Evolutionary conservation across 2,329 filamentous ascomycete species (phyloP), one percentile per base, ranked within the genome.

Genomic region (Dryadomyces quercus-mongolicae): DNA sequence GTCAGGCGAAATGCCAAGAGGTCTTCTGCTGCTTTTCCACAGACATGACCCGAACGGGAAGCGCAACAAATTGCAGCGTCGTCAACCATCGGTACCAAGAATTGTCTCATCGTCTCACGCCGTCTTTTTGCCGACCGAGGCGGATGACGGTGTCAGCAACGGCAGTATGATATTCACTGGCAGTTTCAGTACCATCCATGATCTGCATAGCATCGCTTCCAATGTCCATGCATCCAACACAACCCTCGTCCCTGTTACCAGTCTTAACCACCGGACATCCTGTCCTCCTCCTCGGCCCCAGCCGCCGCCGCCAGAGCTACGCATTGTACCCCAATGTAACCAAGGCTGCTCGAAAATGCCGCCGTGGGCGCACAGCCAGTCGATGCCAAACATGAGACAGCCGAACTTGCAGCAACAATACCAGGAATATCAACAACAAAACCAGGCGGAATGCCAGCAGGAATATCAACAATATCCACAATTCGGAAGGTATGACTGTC

Each of bases 91-190:
- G 20, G 54, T 40, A 7, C n/a, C 53, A n/a, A 48, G 47, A 2
- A 20, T 56, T 6, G 48, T 53, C 12, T 53, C 53, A 9, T 52
- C 57, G 50, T 53, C 55, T 38, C 57, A 55, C 51, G 50, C 53
- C 21, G 36, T 54, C 12, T 56, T 59, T 34, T 45, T 59, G 21
- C 48, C 56, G 42, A 15, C 45, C 1, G 45, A 47, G 21, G 4
- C 20, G 5, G 55, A 48, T 38, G 52, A 53, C 20, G 36, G 44
- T 34, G 49, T 42, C 51, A 51, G 54, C 51, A 56, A 49, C 42
- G 34, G 43, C n/a, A 20, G 36, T 20, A 34, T n/a, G 34, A 53
- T 42, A 46, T 31, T 31, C 25, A 31, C 25, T 8, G 25, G 25
- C 25, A 31, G 25, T 31, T 46, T 18, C 50, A 12, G 15, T 4